phyloP scores from a whole-genome alignment of 805 yeast genomes.

The Tetrapisispora nanseiensis region DNA sequence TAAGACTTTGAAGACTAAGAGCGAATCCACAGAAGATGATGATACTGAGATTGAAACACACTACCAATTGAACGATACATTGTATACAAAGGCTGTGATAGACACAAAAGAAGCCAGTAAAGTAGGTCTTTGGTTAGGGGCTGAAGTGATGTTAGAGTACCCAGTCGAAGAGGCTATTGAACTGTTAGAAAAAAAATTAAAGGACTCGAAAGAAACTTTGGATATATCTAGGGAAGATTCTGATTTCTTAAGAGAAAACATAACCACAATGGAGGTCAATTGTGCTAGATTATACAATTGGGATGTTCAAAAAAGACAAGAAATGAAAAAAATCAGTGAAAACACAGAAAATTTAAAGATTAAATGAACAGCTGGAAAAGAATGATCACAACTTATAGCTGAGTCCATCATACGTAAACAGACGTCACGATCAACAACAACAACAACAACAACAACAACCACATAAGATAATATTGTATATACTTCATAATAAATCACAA shows the following conservation, averaged over 20 bases:
- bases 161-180: constrained; percentile 80
- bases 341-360: constrained; percentile 31
- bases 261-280: constrained; percentile 96
- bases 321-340: constrained; percentile 35
- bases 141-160: constrained; percentile 94
- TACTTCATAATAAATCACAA: too few species aligned
- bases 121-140: constrained; percentile 94
- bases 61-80: constrained; percentile 87
- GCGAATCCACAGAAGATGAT: constrained; percentile 21
- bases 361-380: constrained; percentile 7
- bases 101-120: constrained; percentile 41
- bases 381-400: neutral
- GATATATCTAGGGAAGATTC: constrained; percentile 70
- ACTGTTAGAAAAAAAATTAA: constrained; percentile 52
- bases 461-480: too few species aligned
- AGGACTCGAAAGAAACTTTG: constrained; percentile 50
- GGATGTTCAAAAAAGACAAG: constrained; percentile 69
- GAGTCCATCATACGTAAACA: neutral
- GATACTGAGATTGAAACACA: constrained; percentile 50
- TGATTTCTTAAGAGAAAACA: constrained; percentile 81
- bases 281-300: constrained; percentile 86
- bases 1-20: constrained; percentile 42
- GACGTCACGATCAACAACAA: too few species aligned
- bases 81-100: constrained; percentile 74
- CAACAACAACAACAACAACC: too few species aligned